Evolutionary conservation across 2,329 filamentous ascomycete species (phyloP), one percentile per base, ranked within the genome.

Genomic region (Chaetomium sp.): DNA sequence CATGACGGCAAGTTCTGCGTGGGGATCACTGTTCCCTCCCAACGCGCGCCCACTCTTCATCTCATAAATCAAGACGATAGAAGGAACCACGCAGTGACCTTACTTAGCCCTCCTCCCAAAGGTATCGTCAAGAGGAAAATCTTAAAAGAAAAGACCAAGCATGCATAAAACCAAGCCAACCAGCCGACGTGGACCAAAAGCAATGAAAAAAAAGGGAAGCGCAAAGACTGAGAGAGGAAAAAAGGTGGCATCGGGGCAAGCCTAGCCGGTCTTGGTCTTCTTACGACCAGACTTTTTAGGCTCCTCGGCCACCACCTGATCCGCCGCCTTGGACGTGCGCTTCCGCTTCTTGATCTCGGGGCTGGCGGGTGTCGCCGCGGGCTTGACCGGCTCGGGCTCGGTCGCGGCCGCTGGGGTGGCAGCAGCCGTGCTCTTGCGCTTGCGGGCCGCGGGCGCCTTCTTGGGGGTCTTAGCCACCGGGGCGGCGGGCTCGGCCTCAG

Each of bases 301-400:
- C 67, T 84, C 80, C 66, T 82, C 80, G 61, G 19, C 19, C 19
- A 71, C 70, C 55, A 77, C 71, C 56, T 72, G 68, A 56, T 81
- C 79, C 34, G 72, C 72, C 42, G 73, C 77, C 75, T 84, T 84
- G 64, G 79, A 80, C 8, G 74, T 72, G 57, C 82, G 73, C 71
- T 84, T 79, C 63, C 81, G 76, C 79, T 85, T 86, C 76, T 82
- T 82, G 61, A 45, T 49, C 56, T 81, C 81, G 35, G 81, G 80
- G 68, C 78, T 82, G 54, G 75, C 75, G 33, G 78, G 75, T 35
- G 72, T 72, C 52, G 62, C 70, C 52, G 62, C 70, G 33, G 72
- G 64, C 68, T 74, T 74, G 52, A 67, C 62, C 14, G 69, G 54
- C 64, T 74, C 71, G 66, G 71, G 61, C 64, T 75, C 75, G 52